Base-by-base conservation (phyloP, 305 asterid genomes). In the Solanum hybrid region DNA sequence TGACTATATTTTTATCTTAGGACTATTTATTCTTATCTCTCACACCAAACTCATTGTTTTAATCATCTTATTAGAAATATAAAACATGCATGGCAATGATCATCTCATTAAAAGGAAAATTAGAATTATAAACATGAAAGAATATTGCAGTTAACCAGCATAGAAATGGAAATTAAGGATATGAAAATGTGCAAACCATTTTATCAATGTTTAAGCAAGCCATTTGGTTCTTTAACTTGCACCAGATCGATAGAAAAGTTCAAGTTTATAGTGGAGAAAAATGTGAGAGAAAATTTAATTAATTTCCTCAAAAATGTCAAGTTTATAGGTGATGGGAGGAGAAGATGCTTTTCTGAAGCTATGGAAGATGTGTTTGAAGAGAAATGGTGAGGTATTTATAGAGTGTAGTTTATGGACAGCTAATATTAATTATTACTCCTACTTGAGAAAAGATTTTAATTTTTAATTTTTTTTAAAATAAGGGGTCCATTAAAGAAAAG, bases 351-450 rank as follows among this genome's bases (percentile, higher is more conserved):
- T 51, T 6, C 65, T 51, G 32, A 72, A 72, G 78, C 33, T 24
- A 72, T 39, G 73, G 88, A 31, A 51, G 88, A 51, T 51, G 65
- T 22, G 88, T 85, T 78, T 31, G 76, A 85, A 51, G 75, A 51
- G 29, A 84, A 27, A 84, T 29, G 75, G 39, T 29, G 75, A 84
- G 77, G 77, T 84, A 85, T 85, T 85, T 85, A 85, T 85, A 85
- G 45, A 57, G 45, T 57, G 75, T 45, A 84, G 39, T 20, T 41
- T 3, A 80, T 24, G 68, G 68, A 45, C 75, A 51, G 76, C n/a
- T 57, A 57, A 83, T 15, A 24, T 27, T 27, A 65, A 22, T 22
- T 22, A 61, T 61, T 57, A 57, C 70, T 57, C 70, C 70, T 57
- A 83, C 38, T 45, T 41, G 73, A 45, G 39, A 32, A 29, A 83